These are phyloP conservation scores for Avena atlantica DNA, from an alignment of 176 grass and related monocot genomes.

Conservation along the genomic window DNA sequence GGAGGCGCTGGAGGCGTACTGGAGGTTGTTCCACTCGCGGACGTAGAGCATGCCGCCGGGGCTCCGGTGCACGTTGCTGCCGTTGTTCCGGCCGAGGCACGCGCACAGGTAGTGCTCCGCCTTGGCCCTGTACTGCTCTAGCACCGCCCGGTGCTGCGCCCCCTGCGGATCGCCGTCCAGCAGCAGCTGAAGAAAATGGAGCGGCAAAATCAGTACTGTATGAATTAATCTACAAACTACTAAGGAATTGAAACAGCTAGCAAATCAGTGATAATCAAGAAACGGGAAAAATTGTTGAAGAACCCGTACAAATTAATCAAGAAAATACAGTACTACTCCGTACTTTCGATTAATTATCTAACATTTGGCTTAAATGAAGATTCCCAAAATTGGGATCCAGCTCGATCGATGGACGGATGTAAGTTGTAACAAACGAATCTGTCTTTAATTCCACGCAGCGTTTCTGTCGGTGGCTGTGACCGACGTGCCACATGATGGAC, in stretches of 20 bases:
- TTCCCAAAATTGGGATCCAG: constrained; percentile 32
- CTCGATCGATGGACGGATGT: constrained; percentile 1
- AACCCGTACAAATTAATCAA: not conserved
- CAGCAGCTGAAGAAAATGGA: constrained; percentile 48
- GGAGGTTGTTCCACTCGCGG: constrained; percentile 86
- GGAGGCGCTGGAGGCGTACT: constrained; percentile 80
- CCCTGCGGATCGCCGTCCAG: constrained; percentile 56
- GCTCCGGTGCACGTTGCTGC: constrained; percentile 71
- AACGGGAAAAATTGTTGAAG: not conserved
- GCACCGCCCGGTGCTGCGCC: constrained; percentile 41
- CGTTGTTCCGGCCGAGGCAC: constrained; percentile 75
- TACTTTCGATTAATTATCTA: not conserved
- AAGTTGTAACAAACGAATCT: not conserved
- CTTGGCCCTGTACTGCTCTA: constrained; percentile 78
- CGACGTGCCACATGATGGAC: constrained; percentile 15
- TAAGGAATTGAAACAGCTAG: not conserved
- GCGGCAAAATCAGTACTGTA: not conserved
- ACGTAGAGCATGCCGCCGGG: constrained; percentile 81
- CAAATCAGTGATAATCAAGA: not conserved
- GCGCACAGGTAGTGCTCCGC: constrained; percentile 90
- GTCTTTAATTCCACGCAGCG: constrained; percentile 22
- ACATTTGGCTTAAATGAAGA: not conserved
- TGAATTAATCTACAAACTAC: not conserved
- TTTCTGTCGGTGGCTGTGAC: constrained; percentile 41
- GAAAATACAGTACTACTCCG: not conserved